phyloP scores from a whole-genome alignment of 345 rosid species.

The Balakata baccata region DNA sequence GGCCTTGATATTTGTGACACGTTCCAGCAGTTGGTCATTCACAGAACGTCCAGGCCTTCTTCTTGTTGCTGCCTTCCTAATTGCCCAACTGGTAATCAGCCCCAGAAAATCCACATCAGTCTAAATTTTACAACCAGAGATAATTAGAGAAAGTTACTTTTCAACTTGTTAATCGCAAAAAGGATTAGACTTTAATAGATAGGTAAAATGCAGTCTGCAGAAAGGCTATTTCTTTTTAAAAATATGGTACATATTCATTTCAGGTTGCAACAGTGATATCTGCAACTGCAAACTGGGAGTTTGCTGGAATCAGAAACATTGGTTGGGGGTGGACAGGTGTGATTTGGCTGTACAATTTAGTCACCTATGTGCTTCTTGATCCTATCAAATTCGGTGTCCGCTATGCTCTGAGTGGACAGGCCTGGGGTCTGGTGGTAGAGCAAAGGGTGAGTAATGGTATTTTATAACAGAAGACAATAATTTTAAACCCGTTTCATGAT shows the following conservation, averaged over 20 bases:
- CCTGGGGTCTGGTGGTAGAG: conserved; percentile 32
- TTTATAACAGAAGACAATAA: background rate
- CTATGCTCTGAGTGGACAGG: conserved; percentile 35
- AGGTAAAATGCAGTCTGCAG: no score
- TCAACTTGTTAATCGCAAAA: background rate
- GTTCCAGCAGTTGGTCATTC: conserved; percentile 60
- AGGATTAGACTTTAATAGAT: no score
- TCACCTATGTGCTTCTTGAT: conserved; percentile 29
- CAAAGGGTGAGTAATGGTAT: conserved; percentile 29
- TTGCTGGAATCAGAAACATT: conserved; percentile 34
- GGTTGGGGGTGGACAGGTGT: conserved; percentile 42
- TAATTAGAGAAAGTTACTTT: background rate
- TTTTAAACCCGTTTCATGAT: no score
- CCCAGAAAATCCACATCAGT: no score
- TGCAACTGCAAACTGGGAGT: conserved; percentile 28
- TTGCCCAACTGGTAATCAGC: conserved; percentile 48
- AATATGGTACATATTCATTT: background rate
- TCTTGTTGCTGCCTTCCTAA: conserved; percentile 32
- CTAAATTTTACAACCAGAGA: no score
- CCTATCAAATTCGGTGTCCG: conserved; percentile 36
- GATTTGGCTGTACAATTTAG: conserved; percentile 34
- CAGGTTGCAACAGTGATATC: conserved; percentile 33
- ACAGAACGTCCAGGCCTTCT: conserved; percentile 52
- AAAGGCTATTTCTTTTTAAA: no score
- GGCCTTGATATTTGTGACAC: conserved; percentile 51